Percentiles rank a stretch among this genome's conserved stretches.
Evolutionary conservation across 345 rosid genomes (phyloP).

Genomic region (Geranium rotundifolium): DNA sequence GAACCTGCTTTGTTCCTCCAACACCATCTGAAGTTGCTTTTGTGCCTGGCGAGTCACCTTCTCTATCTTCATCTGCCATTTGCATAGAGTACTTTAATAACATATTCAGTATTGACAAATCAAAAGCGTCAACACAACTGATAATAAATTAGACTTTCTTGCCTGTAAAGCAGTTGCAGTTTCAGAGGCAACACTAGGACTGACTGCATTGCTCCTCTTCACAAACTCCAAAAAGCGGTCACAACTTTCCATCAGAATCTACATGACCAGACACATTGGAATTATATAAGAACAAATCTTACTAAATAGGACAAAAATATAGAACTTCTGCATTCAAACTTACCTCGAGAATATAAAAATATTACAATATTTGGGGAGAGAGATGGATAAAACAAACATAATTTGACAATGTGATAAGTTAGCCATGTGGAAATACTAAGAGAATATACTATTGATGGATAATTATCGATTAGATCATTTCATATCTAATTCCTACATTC

Average conservation of each 20-base stretch:
- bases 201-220: conserved; percentile 88
- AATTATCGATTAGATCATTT: no score
- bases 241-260: conserved; percentile 88
- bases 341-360: no score
- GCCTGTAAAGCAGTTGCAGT: conserved; percentile 98
- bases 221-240: conserved; percentile 83
- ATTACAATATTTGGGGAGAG: no score
- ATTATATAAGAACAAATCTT: neutral
- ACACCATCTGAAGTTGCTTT: conserved; percentile 86
- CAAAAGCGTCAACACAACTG: neutral
- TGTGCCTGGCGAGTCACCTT: conserved; percentile 95
- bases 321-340: neutral
- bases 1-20: conserved; percentile 95
- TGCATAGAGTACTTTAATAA: no score
- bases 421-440: no score
- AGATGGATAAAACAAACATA: no score
- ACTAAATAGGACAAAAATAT: no score
- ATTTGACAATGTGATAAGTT: no score
- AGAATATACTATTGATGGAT: no score
- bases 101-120: no score
- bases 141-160: conserved; percentile 3
- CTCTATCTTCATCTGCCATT: conserved; percentile 68
- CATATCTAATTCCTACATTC: no score
- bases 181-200: conserved; percentile 88
- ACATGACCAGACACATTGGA: neutral